phyloP scores from a whole-genome alignment of 1,284 basidiomycete genomes.

The Trichosporon inkin region DNA sequence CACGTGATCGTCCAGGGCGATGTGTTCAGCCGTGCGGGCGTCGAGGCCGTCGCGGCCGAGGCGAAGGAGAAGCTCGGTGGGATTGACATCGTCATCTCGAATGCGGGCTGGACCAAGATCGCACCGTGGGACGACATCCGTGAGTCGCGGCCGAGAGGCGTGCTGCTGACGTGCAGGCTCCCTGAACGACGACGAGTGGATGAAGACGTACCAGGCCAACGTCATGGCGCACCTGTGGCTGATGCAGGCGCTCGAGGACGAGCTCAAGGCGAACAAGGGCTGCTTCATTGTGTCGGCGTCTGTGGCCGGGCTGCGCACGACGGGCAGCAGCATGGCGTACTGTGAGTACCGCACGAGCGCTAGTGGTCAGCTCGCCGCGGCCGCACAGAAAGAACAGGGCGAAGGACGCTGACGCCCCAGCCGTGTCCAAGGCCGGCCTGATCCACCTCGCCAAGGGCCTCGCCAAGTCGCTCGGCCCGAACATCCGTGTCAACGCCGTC shows the following conservation, averaged over 20 bases:
- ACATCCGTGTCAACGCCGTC: constrained; percentile 28
- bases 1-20: constrained; percentile 26
- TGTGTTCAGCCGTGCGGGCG: constrained; percentile 25
- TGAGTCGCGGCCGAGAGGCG: constrained; percentile 10
- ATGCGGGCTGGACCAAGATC: constrained; percentile 31
- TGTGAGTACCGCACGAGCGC: not conserved
- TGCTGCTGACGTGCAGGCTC: constrained; percentile 10
- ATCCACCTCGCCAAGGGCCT: constrained; percentile 28
- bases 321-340: constrained; percentile 14
- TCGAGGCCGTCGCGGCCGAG: constrained; percentile 20
- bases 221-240: constrained; percentile 29
- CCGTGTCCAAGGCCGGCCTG: constrained; percentile 27
- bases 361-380: no score
- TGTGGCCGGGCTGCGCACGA: constrained; percentile 10
- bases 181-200: constrained; percentile 25
- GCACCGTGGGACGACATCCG: constrained; percentile 23
- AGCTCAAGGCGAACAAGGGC: constrained; percentile 23
- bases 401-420: constrained; percentile 8
- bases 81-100: constrained; percentile 26
- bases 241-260: constrained; percentile 24
- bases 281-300: constrained; percentile 24
- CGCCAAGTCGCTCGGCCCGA: constrained; percentile 25
- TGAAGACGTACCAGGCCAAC: constrained; percentile 25
- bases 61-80: constrained; percentile 21
- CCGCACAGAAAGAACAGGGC: no score